Percentiles rank a stretch among this genome's conserved stretches.
phyloP scores from a whole-genome alignment of 176 grass and related monocot species.

The Eremochloa ophiuroides region DNA sequence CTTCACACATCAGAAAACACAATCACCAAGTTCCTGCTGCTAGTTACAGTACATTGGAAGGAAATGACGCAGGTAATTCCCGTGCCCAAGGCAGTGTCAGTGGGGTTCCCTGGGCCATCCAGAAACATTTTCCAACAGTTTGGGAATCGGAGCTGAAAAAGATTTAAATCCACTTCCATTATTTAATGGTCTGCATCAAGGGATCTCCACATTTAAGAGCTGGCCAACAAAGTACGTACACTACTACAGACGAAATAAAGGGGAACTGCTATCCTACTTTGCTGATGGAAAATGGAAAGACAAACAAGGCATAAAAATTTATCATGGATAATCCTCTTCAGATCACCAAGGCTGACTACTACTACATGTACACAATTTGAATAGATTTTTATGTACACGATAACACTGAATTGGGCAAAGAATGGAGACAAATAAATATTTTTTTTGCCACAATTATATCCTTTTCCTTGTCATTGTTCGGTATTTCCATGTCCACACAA shows the following conservation, averaged over 20 bases:
- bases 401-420: constrained; percentile 46
- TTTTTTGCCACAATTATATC: constrained; percentile 20
- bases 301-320: constrained; percentile 6
- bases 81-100: not conserved
- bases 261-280: constrained; percentile 1
- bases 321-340: constrained; percentile 13
- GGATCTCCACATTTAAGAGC: not conserved
- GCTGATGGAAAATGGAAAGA: not conserved
- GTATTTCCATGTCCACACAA: constrained; percentile 79
- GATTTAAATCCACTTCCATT: not conserved
- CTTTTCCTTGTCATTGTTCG: constrained; percentile 69
- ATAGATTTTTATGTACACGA: constrained; percentile 84
- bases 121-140: not conserved
- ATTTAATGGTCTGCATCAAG: not conserved
- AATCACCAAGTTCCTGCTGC: not conserved
- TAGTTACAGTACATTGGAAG: not conserved
- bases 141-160: not conserved
- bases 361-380: constrained; percentile 65
- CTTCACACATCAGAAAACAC: not conserved
- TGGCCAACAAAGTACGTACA: not conserved
- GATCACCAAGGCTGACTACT: constrained; percentile 29
- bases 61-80: constrained; percentile 1
- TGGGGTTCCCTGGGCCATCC: not conserved
- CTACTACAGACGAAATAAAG: not conserved
- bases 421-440: constrained; percentile 32